Evolutionary conservation across 306 rosid species (phyloP), one percentile per base, ranked within the genome.

Genomic region (Malus orientalis): DNA sequence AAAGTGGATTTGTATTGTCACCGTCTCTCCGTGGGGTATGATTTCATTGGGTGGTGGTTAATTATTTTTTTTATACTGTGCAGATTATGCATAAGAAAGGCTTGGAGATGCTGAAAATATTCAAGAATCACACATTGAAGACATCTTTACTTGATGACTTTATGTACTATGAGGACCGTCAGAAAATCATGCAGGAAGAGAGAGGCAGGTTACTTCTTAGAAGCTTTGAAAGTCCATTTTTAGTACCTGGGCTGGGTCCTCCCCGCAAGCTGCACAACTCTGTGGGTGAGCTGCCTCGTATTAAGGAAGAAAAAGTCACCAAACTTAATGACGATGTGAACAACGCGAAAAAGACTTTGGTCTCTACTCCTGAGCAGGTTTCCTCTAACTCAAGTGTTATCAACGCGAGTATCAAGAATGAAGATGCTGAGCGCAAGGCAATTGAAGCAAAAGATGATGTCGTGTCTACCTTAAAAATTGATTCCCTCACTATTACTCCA

Each of bases 121-220:
- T 94, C 87, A 94, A 90, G 85, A 89, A 77, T 54, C 89, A 90
- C 64, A 25, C 83, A n/a, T 22, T 86, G 85, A 94, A 87, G 94
- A 90, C 94, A 42, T 94, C 97, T 73, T 84, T 94, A 81, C 94
- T 91, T 23, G 98, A 94, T 58, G 98, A 94, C 77, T 90, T 94
- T 22, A 79, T 90, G 70, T 94, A 94, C 78, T 90, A 94, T 73
- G 98, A 94, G 88, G 85, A 89, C 74, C 98, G 98, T 57, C 94
- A 94, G 81, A 94, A 87, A 88, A 84, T 94, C 70, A 86, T 94
- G 90, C 90, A 82, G 85, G 98, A 91, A 71, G 96, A 89, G 86
- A 94, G 88, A 84, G 87, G 96, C 77, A 89, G 89, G 87, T 83
- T 81, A 23, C 80, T 78, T 45, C 62, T 80, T 70, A 87, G 79